Evolutionary conservation across 495 filamentous ascomycete genomes (phyloP).

Genomic region (Penicillium odoratum): DNA sequence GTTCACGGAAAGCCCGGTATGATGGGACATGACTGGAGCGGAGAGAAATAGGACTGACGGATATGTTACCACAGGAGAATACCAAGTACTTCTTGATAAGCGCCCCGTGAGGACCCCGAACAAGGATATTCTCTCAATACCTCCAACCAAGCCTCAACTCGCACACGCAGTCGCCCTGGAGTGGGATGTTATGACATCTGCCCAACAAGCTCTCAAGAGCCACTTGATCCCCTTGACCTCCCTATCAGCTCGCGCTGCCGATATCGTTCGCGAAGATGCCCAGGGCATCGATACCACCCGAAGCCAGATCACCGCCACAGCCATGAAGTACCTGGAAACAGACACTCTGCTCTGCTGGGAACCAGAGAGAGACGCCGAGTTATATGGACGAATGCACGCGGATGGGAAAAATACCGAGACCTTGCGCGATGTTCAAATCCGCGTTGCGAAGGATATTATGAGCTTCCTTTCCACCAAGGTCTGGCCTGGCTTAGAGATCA

Average conservation of each 20-base stretch:
- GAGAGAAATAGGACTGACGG: neutral
- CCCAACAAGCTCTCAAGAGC: constrained; percentile 71
- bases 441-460: constrained; percentile 65
- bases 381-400: constrained; percentile 23
- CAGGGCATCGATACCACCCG: constrained; percentile 45
- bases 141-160: constrained; percentile 72
- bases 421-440: constrained; percentile 71
- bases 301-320: constrained; percentile 58
- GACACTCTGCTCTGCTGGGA: constrained; percentile 95
- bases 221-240: constrained; percentile 92
- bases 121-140: constrained; percentile 71
- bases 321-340: constrained; percentile 86
- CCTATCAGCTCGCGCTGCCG: constrained; percentile 73
- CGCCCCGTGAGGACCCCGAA: constrained; percentile 75
- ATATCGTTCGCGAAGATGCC: constrained; percentile 71
- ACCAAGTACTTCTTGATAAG: constrained; percentile 76
- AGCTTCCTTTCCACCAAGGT: constrained; percentile 66
- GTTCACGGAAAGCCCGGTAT: constrained; percentile 55
- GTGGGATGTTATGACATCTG: constrained; percentile 82
- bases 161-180: constrained; percentile 86
- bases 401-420: constrained; percentile 41
- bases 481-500: constrained; percentile 84
- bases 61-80: constrained; percentile 49
- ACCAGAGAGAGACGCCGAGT: constrained; percentile 51
- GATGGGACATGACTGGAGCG: constrained; percentile 14